Evolutionary conservation across 2,329 filamentous ascomycete genomes (phyloP), one percentile per base, ranked within the genome.

Genomic region (Diaporthe citrichinensis): DNA sequence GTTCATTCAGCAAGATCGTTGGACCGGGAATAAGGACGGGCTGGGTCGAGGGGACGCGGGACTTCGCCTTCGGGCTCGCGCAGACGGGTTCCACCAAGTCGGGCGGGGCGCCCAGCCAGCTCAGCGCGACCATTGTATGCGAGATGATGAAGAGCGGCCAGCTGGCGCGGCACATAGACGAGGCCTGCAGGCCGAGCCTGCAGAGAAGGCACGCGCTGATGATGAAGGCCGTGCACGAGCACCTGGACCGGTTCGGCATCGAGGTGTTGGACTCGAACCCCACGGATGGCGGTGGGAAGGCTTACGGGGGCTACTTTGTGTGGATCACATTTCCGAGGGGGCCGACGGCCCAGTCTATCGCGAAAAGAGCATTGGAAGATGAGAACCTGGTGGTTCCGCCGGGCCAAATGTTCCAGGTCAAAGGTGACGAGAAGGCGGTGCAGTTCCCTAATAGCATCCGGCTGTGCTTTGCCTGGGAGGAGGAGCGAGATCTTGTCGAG

Each of bases 1-100:
- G 94, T 31, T 95, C 93, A 9, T 98, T 98, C 83, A 95, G 92
- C 82, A 99, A 99, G 83, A 92, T 98, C 51, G 89, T 92, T 39
- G 95, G 92, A 0, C 95, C 96, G 0, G 97, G 96, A 0, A 84
- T 94, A 69, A 89, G 96, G 17, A 96, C 94, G 0, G 96, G 96
- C n/a, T 98, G 96, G 96, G 90, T 92, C 1, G 95, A 98, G 82
- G 93, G 90, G 0, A 92, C 91, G 8, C 86, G 88, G 0, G 87
- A 85, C 51, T 89, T 91, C 79, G 86, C 85, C 2, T 81, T 84
- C 69, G 91, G 90, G 0, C 79, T 91, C 0, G 84, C 87, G 20
- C 86, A 88, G 78, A 90, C 89, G 28, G 90, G 88, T 0, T 86
- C 87, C 1, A 90, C 89, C 28, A 83, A 85, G 46, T 89, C 88